phyloP scores from a whole-genome alignment of 805 yeast genomes.

The Nakazawaea ishiwadae region DNA sequence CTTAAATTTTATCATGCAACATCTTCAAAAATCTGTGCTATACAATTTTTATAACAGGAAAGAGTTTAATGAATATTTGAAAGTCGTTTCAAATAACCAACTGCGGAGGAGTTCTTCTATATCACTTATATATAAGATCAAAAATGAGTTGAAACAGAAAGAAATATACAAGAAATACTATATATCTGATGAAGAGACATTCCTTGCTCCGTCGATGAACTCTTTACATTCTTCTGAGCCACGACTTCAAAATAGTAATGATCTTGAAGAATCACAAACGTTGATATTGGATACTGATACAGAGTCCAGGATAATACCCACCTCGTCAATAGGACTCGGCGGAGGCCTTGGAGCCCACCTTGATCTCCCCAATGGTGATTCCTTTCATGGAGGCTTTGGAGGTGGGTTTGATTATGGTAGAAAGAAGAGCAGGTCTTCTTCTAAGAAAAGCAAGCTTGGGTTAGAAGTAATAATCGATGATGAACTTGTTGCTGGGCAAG shows the following conservation, averaged over 20 bases:
- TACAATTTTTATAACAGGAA: neutral
- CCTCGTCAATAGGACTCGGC: neutral
- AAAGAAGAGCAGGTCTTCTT: neutral
- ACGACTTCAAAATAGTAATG: too few relatives aligned
- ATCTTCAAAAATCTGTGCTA: neutral
- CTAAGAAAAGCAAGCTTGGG: neutral
- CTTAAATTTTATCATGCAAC: neutral
- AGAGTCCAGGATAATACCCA: neutral
- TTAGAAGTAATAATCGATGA: too few relatives aligned
- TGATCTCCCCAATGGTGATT: slow-evolving; percentile 1
- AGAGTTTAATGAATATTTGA: neutral
- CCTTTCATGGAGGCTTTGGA: slow-evolving; percentile 4
- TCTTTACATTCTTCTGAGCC: neutral
- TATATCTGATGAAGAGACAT: slow-evolving; percentile 1
- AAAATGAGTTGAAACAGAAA: slow-evolving; percentile 4
- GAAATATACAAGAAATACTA: slow-evolving; percentile 7
- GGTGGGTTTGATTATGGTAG: neutral
- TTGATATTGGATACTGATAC: neutral
- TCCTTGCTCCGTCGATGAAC: neutral
- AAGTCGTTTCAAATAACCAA: neutral
- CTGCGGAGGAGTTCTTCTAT: slow-evolving; percentile 7
- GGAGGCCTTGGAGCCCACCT: slow-evolving; percentile 6
- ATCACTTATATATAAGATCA: slow-evolving; percentile 2
- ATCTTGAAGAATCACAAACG: neutral
- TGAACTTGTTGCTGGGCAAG: neutral